Evolutionary conservation across 768 basidiomycete genomes (phyloP).

Genomic region (Suillus bovinus): DNA sequence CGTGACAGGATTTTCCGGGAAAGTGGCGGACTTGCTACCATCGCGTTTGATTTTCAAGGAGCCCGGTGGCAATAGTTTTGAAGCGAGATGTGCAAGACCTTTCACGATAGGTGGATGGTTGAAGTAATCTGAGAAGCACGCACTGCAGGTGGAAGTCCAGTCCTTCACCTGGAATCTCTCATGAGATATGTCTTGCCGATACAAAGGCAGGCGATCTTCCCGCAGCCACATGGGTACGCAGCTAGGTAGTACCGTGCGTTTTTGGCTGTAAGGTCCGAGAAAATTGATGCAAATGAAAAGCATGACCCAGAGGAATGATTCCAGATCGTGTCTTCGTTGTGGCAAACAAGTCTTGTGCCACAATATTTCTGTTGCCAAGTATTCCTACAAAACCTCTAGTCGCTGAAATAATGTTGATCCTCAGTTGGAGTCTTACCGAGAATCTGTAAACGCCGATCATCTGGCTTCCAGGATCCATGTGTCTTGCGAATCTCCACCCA

Average conservation of each 20-base stretch:
- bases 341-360: neutral
- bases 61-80: neutral
- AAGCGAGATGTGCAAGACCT: neutral
- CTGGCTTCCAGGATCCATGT: neutral
- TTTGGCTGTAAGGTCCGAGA: neutral
- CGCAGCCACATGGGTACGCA: neutral
- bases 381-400: slow-evolving; percentile 4
- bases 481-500: neutral
- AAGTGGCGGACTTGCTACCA: neutral
- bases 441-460: neutral
- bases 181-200: neutral
- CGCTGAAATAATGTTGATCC: neutral
- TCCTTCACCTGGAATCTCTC: neutral
- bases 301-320: slow-evolving; percentile 1
- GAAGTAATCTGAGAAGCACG: neutral
- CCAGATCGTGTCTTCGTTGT: neutral
- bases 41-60: neutral
- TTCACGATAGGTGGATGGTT: neutral
- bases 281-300: neutral
- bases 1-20: neutral
- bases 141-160: neutral
- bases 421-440: neutral
- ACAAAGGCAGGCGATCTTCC: neutral
- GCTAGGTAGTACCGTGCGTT: neutral
- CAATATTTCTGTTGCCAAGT: neutral